Evolutionary conservation across 345 rosid species (phyloP), one percentile per base, ranked within the genome.

Genomic region (Punica granatum): DNA sequence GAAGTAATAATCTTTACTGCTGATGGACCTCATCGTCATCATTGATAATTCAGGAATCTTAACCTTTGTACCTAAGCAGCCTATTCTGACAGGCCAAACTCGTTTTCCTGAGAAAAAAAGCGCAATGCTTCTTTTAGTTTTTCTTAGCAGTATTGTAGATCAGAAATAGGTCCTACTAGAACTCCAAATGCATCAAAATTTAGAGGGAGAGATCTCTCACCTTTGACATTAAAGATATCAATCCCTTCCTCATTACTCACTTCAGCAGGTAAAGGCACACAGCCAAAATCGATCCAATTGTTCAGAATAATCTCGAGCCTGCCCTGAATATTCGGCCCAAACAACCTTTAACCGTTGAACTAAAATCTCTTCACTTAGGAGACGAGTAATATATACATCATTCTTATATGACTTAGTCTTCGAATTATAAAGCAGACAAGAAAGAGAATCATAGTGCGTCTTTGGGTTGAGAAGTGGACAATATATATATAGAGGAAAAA

Each of bases 301-400:
- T 85, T 80, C 19, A 90, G 79, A 63, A 92, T 88, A 10, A 85
- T 90, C 80, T 85, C 90, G 69, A 92, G 87, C 80, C 96, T 90
- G 69, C 80, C 85, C 98, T 92, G 86, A 77, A 80, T 62, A 68
- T 26, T 28, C 39, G 32, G 14, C 44, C 21, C 49, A 31, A 54
- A 72, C 33, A 65, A 46, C 46, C 56, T 79, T 54, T 43, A 35
- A 53, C 25, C 62, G 61, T 54, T 19, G 58, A 64, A 41, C 23
- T 30, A 31, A 48, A 35, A 71, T 30, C 13, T 37, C 48, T 64
- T 41, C 51, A 23, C 58, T 28, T 42, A 23, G 12, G n/a, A 7
- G 58, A 8, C 58, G n/a, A n/a, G n/a, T n/a, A n/a, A 51, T n/a
- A 6, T 51, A 7, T 23, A 51, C 58, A 51, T 51, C 1, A 6